A percentile compares a stretch with the other conserved stretches of the same genome.
phyloP scores from a whole-genome alignment of 352 stramenopile genomes.

The Globisporangium yorkense region DNA sequence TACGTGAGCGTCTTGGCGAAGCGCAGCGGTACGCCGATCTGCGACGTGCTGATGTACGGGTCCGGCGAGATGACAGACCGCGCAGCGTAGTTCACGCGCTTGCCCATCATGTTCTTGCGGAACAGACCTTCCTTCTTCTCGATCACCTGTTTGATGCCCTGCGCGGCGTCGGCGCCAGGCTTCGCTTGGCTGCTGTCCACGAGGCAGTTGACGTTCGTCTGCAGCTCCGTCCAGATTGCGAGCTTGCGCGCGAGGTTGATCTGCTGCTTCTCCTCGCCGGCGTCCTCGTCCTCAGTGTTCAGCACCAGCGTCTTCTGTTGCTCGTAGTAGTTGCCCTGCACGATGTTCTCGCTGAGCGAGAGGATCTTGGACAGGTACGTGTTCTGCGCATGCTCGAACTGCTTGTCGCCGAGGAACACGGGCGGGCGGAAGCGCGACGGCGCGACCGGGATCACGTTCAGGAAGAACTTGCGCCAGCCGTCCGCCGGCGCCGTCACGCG shows the following conservation, averaged over 20 bases:
- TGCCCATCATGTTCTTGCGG: constrained; percentile 97
- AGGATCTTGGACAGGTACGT: constrained; percentile 94
- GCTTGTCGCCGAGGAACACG: constrained; percentile 93
- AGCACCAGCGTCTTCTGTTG: constrained; percentile 22
- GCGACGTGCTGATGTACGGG: constrained; percentile 99
- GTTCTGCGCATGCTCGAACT: constrained; percentile 98
- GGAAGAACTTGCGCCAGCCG: constrained; percentile 94
- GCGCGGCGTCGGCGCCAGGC: constrained; percentile 52
- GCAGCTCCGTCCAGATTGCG: constrained; percentile 96
- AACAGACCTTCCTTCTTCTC: constrained; percentile 99
- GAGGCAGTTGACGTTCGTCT: constrained; percentile 88
- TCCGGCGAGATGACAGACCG: constrained; percentile 99
- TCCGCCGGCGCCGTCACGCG: constrained; percentile 33
- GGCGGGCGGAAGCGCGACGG: constrained; percentile 98
- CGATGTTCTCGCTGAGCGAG: constrained; percentile 86
- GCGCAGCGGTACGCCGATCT: constrained; percentile 97
- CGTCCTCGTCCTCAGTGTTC: constrained; percentile 48
- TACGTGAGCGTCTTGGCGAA: constrained; percentile 99
- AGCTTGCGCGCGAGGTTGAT: constrained; percentile 90
- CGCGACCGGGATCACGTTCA: constrained; percentile 95
- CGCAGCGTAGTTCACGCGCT: constrained; percentile 99
- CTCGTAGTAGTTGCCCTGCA: constrained; percentile 68
- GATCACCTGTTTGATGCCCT: constrained; percentile 97
- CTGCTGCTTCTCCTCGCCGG: constrained; percentile 38
- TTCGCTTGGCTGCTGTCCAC: constrained; percentile 80